Evolutionary conservation across 495 filamentous ascomycete genomes (phyloP).

Genomic region (Paragyromitra xinjiangensis): DNA sequence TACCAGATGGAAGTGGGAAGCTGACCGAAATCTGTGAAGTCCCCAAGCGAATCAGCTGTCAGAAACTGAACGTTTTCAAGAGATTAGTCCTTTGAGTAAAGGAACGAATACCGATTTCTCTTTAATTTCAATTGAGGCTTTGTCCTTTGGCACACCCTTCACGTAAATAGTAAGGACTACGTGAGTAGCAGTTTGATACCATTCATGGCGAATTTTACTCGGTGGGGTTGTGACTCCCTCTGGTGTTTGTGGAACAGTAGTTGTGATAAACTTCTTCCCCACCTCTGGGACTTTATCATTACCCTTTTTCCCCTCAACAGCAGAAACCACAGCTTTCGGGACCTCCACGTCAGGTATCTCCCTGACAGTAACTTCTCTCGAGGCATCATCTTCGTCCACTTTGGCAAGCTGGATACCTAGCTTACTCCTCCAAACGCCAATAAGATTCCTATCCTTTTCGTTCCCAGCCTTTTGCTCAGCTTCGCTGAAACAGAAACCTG

Average conservation of each 20-base stretch:
- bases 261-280: neutral
- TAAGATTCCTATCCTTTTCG: slow-evolving; percentile 69
- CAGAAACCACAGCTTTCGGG: slow-evolving; percentile 57
- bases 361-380: slow-evolving; percentile 65
- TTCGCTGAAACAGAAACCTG: slow-evolving; percentile 74
- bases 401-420: slow-evolving; percentile 63
- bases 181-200: slow-evolving; percentile 75
- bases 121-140: slow-evolving; percentile 67
- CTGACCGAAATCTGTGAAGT: slow-evolving; percentile 67
- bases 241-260: slow-evolving; percentile 20
- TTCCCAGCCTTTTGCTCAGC: slow-evolving; percentile 66
- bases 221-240: slow-evolving; percentile 63
- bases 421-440: slow-evolving; percentile 70
- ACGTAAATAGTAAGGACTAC: slow-evolving; percentile 76
- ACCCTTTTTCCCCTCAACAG: slow-evolving; percentile 52
- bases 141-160: slow-evolving; percentile 74
- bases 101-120: slow-evolving; percentile 40
- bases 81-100: neutral
- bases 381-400: slow-evolving; percentile 70
- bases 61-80: neutral
- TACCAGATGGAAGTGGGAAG: slow-evolving; percentile 69
- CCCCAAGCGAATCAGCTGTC: slow-evolving; percentile 32
- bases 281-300: slow-evolving; percentile 41
- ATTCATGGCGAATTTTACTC: slow-evolving; percentile 77
- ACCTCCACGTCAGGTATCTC: slow-evolving; percentile 71